A percentile compares a stretch with the other conserved stretches of the same genome.
Evolutionary conservation across 2,329 filamentous ascomycete genomes (phyloP).

Genomic region (Exophiala sp.): DNA sequence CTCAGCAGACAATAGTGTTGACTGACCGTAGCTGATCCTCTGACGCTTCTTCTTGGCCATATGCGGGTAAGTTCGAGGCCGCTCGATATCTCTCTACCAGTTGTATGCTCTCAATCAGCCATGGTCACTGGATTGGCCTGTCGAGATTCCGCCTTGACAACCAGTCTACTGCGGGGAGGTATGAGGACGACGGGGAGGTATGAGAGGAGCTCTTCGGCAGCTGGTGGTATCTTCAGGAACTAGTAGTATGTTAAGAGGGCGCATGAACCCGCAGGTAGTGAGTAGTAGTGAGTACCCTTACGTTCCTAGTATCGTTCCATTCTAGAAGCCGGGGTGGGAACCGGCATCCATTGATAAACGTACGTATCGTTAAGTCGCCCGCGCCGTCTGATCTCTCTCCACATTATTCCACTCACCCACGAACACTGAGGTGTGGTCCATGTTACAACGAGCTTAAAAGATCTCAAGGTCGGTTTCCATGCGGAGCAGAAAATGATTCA

Average conservation of each 20-base stretch:
- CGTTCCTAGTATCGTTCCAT: too few relatives aligned
- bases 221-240: conserved; percentile 9
- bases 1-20: not conserved
- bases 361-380: too few relatives aligned
- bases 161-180: conserved; percentile 1
- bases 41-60: conserved; percentile 66
- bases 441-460: too few relatives aligned
- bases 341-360: too few relatives aligned
- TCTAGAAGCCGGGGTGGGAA: too few relatives aligned
- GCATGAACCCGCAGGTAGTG: not conserved
- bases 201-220: conserved; percentile 5
- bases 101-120: conserved; percentile 11
- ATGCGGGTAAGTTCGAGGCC: conserved; percentile 10
- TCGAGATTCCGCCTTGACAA: conserved; percentile 2
- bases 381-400: too few relatives aligned
- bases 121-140: conserved; percentile 2
- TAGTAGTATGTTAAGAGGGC: not conserved
- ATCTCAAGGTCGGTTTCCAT: too few relatives aligned
- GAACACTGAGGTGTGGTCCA: too few relatives aligned
- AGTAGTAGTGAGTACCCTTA: not conserved
- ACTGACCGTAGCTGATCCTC: conserved; percentile 64
- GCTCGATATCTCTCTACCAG: not conserved
- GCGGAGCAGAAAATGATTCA: not conserved
- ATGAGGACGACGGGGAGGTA: not conserved
- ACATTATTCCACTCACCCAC: too few relatives aligned